Conservation (phyloP, 192 early-diverging fungal genomes). For the Linderina pennispora region DNA sequence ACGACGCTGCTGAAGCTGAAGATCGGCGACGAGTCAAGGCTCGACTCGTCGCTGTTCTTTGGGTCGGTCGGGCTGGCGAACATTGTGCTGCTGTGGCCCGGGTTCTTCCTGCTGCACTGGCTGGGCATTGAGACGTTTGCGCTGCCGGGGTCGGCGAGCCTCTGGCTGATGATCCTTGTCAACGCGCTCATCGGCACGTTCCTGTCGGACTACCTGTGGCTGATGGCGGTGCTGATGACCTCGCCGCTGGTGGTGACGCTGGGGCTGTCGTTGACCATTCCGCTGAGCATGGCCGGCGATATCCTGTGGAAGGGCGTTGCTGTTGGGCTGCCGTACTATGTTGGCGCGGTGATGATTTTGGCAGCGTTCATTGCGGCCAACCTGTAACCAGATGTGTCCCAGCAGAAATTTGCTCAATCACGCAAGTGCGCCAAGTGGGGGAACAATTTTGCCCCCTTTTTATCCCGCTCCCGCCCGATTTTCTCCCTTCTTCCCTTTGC, state of each 20-base stretch:
- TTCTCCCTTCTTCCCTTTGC: neutral
- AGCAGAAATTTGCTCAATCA: neutral
- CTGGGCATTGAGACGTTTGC: constrained; percentile 59
- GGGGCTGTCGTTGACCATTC: constrained; percentile 70
- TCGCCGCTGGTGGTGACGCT: constrained; percentile 77
- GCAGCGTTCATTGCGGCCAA: constrained; percentile 65
- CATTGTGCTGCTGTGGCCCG: constrained; percentile 59
- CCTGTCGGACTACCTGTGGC: constrained; percentile 76
- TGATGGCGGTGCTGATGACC: constrained; percentile 71
- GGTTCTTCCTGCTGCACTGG: constrained; percentile 54
- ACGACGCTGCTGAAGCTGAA: constrained; percentile 63
- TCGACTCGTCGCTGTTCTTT: constrained; percentile 72
- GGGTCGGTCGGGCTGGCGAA: constrained; percentile 76
- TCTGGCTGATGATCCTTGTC: constrained; percentile 59
- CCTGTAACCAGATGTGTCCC: constrained; percentile 3
- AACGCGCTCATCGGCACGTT: constrained; percentile 78
- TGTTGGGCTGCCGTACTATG: constrained; percentile 49
- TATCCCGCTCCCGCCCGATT: neutral
- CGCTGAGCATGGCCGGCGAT: constrained; percentile 64
- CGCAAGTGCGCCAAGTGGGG: neutral
- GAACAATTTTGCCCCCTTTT: neutral
- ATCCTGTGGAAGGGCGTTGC: constrained; percentile 56
- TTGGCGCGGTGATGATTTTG: constrained; percentile 62
- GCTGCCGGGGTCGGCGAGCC: constrained; percentile 44
- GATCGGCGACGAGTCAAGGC: constrained; percentile 60